Evolutionary conservation across 2,329 filamentous ascomycete species (phyloP).

Genomic region (Lachnellula occidentalis): DNA sequence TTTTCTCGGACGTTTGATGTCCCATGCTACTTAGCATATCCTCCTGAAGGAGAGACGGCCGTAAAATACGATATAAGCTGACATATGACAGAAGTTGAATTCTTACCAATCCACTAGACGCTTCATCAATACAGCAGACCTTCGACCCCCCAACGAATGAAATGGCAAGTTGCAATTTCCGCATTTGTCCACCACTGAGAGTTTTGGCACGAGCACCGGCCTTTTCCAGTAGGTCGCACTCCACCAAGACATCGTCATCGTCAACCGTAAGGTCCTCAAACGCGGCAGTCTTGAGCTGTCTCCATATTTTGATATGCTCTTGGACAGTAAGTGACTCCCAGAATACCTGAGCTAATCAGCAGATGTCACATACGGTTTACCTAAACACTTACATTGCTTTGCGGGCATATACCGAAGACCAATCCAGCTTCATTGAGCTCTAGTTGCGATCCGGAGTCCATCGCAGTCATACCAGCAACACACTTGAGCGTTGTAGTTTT

Average conservation of each 20-base stretch:
- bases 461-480: slow-evolving; percentile 55
- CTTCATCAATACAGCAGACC: slow-evolving; percentile 62
- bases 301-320: slow-evolving; percentile 59
- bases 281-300: slow-evolving; percentile 47
- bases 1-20: no score
- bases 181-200: slow-evolving; percentile 60
- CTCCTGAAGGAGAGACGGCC: no score
- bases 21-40: no score
- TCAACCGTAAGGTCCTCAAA: slow-evolving; percentile 39
- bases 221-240: slow-evolving; percentile 57
- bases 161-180: slow-evolving; percentile 62
- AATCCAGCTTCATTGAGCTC: slow-evolving; percentile 24
- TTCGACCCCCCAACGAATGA: slow-evolving; percentile 62
- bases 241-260: slow-evolving; percentile 44
- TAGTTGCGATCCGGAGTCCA: slow-evolving; percentile 44
- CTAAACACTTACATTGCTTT: slow-evolving; percentile 20
- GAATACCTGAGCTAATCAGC: slow-evolving; percentile 40
- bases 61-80: neutral
- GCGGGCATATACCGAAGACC: slow-evolving; percentile 27
- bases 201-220: slow-evolving; percentile 48
- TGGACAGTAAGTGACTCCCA: slow-evolving; percentile 59
- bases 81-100: neutral
- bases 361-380: slow-evolving; percentile 14
- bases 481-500: slow-evolving; percentile 63
- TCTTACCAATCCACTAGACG: slow-evolving; percentile 50